A percentile compares a stretch with the other conserved stretches of the same genome.
Conservation (phyloP, 1,284 basidiomycete genomes). For the Golubevia sp. region DNA sequence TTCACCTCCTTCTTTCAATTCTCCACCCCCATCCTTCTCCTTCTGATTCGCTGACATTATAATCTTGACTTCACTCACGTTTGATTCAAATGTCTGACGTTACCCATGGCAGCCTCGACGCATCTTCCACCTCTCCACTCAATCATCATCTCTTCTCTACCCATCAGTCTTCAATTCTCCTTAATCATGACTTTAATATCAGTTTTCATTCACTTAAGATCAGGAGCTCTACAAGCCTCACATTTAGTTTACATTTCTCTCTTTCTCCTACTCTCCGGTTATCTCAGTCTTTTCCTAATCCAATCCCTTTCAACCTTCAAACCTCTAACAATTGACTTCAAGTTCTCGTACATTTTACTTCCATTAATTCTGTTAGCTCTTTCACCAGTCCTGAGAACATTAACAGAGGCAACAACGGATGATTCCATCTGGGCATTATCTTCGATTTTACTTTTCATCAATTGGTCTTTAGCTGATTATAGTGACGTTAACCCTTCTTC, state of each 20-base stretch:
- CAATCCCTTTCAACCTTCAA: neutral
- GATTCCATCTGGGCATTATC: conserved; percentile 96
- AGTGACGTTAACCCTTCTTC: neutral
- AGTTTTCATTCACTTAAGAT: conserved; percentile 35
- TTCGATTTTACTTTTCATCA: conserved; percentile 70
- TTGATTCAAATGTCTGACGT: neutral
- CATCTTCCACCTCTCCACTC: conserved; percentile 69
- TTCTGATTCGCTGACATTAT: no score
- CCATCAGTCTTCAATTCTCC: conserved; percentile 31
- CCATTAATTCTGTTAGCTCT: conserved; percentile 85
- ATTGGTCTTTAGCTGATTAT: conserved; percentile 74
- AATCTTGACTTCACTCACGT: neutral
- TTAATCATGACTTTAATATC: conserved; percentile 26
- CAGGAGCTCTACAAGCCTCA: conserved; percentile 9
- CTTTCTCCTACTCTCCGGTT: neutral
- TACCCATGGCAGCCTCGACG: conserved; percentile 24
- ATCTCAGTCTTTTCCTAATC: no score
- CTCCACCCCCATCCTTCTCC: neutral
- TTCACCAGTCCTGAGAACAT: conserved; percentile 85
- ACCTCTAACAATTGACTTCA: neutral
- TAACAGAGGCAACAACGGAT: conserved; percentile 91
- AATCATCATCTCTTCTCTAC: conserved; percentile 69
- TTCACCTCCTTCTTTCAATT: neutral
- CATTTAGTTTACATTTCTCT: conserved; percentile 10
- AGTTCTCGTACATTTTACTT: conserved; percentile 66